Base-by-base conservation (phyloP, 345 rosid genomes). In the Cardamine occulta region DNA sequence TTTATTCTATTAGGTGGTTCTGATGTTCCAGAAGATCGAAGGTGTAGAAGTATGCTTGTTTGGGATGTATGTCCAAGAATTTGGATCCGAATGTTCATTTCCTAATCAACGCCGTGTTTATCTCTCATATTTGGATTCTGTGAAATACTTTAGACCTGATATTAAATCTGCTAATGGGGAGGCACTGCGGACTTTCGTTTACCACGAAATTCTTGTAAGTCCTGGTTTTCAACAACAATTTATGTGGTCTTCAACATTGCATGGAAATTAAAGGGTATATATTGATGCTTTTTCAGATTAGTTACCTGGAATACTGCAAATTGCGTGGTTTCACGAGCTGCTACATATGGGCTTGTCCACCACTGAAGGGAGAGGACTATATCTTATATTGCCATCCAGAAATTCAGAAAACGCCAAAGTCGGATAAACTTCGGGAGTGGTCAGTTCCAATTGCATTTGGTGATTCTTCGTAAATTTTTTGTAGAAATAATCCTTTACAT, bases 291-390 rank as follows among this genome's bases (percentile, higher is more conserved):
- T 65, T 84, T 76, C 83, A 96, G 99, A 96, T 89, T 80, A 98
- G 99, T 28, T 96, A 96, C 84, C 98, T 96, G 76, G 99, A 96
- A 72, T 91, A 90, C 78, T 93, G 99, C 88, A 96, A 93, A 88
- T 80, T 84, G 67, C 90, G 99, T 70, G 99, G 99, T 68, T 96
- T 96, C 83, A 91, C 98, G 7, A 96, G 98, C 85, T 96, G 99
- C 84, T 96, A 96, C 74, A 93, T 96, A 71, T 96, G 99, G 99
- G 99, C 98, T 54, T 96, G 99, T 84, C 99, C 99, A 61, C 99
- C 99, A 4, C 74, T 96, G 53, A 96, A 96, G 86, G 99, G 99
- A 17, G 99, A 96, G 86, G 99, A 96, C 79, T 93, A 96, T 84
- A 96, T 96, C 66, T 73, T 96, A 55, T 93, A 96, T 78, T 96